Base-by-base conservation (phyloP, 805 yeast genomes). In the Pichia nakasei region DNA sequence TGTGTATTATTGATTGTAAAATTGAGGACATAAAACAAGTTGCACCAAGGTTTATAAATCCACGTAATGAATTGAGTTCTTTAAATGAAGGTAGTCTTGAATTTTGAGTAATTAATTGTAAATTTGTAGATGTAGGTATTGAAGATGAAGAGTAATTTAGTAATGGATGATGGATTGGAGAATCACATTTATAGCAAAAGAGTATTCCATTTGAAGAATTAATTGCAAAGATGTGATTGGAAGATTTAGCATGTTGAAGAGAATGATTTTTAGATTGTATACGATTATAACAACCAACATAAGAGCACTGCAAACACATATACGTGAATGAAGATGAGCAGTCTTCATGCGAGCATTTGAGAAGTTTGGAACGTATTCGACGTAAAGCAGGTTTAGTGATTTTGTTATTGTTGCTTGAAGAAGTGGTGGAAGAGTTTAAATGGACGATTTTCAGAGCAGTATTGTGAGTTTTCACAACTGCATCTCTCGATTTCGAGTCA, bases 1-100 rank as follows among this genome's bases (percentile, higher is more conserved):
- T 93, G 61, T 93, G 98, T 36, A 93, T 68, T 41, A 91, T 65
- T 0, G 94, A 78, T 65, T 93, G 99, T 35, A 93, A 64, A n/a
- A 89, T 78, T 32, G 91, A 83, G 52, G 95, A 85, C 86, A 93
- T 91, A 66, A 87, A 93, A 66, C 99, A 93, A 0, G 98, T 93
- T 0, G 98, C 85, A 0, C 99, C 99, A 80, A 91, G 78, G 60
- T 91, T 91, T 41, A 87, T 80, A 52, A 93, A 76, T 3, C 98
- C 98, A 42, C 84, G 74, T 19, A 93, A 66, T 0, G 97, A 97
- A n/a, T 80, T 73, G 6, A 77, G 69, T 1, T 89, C 82, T 42
- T 72, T 73, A 52, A 57, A 63, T 19, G 67, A 59, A 31, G 86
- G 85, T 5, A 54, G 15, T 36, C 62, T 56, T 2, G 75, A 64